These are phyloP conservation scores for Pseudonitzschia delicatissima DNA, from an alignment of 108 stramenopile species.

Conservation along the genomic window DNA sequence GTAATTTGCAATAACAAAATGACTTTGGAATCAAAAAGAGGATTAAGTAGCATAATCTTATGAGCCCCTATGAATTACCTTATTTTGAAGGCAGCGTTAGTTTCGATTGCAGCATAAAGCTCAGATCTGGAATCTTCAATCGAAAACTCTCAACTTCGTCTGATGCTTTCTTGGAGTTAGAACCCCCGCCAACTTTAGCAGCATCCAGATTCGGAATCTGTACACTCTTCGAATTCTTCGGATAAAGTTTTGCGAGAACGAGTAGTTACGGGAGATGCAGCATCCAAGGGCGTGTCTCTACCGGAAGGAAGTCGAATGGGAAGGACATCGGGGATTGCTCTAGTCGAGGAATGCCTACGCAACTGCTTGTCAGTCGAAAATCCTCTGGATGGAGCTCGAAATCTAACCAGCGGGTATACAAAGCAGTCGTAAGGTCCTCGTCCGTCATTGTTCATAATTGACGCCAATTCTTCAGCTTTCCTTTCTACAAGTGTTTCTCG, in stretches of 20 bases:
- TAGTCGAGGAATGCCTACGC: constrained; percentile 2
- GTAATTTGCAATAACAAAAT: not conserved
- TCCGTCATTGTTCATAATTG: constrained; percentile 21
- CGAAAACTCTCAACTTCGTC: not conserved
- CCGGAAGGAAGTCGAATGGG: constrained; percentile 28
- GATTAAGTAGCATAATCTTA: not conserved
- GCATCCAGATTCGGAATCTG: not conserved
- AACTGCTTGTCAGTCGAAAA: not conserved
- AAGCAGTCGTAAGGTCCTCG: constrained; percentile 18
- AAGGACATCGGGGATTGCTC: constrained; percentile 27
- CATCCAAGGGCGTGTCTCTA: constrained; percentile 20
- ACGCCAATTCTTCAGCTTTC: not conserved
- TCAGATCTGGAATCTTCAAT: constrained; percentile 30
- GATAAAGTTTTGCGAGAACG: not conserved
- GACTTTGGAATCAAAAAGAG: not conserved
- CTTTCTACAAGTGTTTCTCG: not conserved
- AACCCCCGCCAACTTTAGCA: not conserved
- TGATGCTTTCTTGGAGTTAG: not conserved
- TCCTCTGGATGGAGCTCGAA: not conserved
- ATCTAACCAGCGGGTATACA: constrained; percentile 13
- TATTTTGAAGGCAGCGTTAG: constrained; percentile 23
- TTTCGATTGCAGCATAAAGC: constrained; percentile 35
- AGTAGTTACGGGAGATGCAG: constrained; percentile 10
- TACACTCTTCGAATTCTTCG: not conserved
- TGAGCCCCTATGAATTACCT: not conserved